Percentiles rank a stretch among this genome's conserved stretches.
Conservation (phyloP, 495 filamentous ascomycete genomes). For the Aspergillus homomorphus region DNA sequence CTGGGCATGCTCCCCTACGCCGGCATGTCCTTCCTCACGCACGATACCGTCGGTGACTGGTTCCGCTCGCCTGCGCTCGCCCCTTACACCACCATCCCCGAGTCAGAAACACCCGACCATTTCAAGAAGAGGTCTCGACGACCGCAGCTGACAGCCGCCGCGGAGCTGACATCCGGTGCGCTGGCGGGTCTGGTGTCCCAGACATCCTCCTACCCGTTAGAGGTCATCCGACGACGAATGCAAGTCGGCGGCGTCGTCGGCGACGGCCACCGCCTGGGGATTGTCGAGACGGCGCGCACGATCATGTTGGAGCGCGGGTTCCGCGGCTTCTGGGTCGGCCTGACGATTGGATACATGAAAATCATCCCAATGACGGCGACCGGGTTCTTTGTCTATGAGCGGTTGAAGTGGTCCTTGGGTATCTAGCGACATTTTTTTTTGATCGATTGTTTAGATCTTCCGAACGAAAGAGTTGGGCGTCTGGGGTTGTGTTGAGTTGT, state of each 20-base stretch:
- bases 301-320: conserved; percentile 75
- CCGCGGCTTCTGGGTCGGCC: conserved; percentile 84
- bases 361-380: conserved; percentile 87
- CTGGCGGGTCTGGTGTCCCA: conserved; percentile 84
- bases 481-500: not conserved
- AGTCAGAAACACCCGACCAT: conserved; percentile 26
- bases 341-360: conserved; percentile 94
- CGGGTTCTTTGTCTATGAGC: conserved; percentile 75
- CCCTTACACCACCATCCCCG: conserved; percentile 61
- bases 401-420: conserved; percentile 68
- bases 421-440: conserved; percentile 39
- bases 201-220: conserved; percentile 87
- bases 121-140: conserved; percentile 28
- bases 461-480: not conserved
- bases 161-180: conserved; percentile 80
- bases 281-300: conserved; percentile 70
- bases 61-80: conserved; percentile 65
- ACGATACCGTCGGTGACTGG: conserved; percentile 81
- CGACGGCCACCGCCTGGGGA: conserved; percentile 72
- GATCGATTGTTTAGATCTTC: not conserved
- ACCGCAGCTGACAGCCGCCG: conserved; percentile 59
- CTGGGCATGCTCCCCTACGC: conserved; percentile 96
- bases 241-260: conserved; percentile 94
- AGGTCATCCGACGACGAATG: conserved; percentile 89
- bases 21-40: conserved; percentile 93